Conservation (phyloP, 768 basidiomycete species). For the Termitomyces sp. region DNA sequence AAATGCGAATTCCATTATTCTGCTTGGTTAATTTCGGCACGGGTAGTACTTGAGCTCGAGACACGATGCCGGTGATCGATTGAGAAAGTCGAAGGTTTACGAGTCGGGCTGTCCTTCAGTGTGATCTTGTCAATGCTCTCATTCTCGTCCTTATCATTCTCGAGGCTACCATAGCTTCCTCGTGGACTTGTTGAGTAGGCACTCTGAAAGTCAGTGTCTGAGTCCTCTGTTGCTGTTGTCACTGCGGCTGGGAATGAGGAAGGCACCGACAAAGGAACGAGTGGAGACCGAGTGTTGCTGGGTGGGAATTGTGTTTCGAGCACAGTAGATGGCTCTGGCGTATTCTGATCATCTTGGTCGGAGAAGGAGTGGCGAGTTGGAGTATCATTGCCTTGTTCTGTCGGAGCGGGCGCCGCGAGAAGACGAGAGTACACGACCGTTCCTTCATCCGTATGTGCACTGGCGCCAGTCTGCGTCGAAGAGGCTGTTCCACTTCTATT, state of each 20-base stretch:
- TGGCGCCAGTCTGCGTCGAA: constrained; percentile 45
- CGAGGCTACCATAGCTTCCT: constrained; percentile 53
- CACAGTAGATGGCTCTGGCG: constrained; percentile 25
- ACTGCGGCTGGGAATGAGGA: constrained; percentile 12
- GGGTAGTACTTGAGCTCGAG: constrained; percentile 47
- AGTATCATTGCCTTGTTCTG: constrained; percentile 32
- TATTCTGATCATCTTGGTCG: constrained; percentile 27
- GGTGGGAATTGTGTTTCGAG: constrained; percentile 22
- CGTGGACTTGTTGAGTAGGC: constrained; percentile 77
- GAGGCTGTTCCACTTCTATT: constrained; percentile 60
- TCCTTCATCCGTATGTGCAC: constrained; percentile 23
- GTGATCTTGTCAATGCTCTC: constrained; percentile 17
- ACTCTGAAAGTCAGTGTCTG: constrained; percentile 84
- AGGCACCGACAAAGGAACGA: constrained; percentile 16
- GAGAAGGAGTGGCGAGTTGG: constrained; percentile 36
- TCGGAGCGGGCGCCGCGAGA: constrained; percentile 20
- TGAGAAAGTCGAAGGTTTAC: constrained; percentile 21
- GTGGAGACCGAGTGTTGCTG: constrained; percentile 5
- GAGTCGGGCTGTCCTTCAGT: constrained; percentile 16
- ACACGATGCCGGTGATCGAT: constrained; percentile 46
- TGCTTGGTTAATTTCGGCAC: constrained; percentile 27
- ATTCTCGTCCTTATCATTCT: constrained; percentile 22
- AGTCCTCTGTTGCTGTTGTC: constrained; percentile 51
- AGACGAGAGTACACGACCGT: constrained; percentile 19
- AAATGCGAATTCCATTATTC: constrained; percentile 30